Base-by-base conservation (phyloP, 2,329 filamentous ascomycete genomes). In the Tolypocladium endophyticum region DNA sequence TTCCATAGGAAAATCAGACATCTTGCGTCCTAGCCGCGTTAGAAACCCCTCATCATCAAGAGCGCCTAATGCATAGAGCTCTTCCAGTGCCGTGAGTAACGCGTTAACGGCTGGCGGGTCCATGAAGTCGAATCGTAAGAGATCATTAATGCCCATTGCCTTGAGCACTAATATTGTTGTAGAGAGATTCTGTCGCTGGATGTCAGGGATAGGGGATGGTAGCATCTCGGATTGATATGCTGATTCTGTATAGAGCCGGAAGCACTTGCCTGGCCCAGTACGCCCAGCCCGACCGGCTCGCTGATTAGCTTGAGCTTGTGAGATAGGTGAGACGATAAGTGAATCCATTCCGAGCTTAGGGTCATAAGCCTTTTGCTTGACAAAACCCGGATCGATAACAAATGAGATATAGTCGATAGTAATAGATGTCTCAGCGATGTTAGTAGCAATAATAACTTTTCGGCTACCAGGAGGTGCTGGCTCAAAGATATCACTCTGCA, bases 1-100 rank as follows among this genome's bases (percentile, higher is more conserved):
- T 60, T 97, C 92, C 91, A 97, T 97, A 0, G 94, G 94, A 72
- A 97, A 97, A 70, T 97, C 93, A 16, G 94, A 92, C 93, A 99
- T 97, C 72, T 97, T 96, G 54, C 94, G 86, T 9, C 94, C 94
- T 1, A 96, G 81, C 9, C 94, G 86, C 0, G 94, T 99, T 2
- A 99, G 78, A 0, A 99, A 81, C 18, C 94, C 94, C 80, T 99
- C 94, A 67, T 99, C 93, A 64, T 99, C 94, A 0, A 99, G 80
- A 0, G 93, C 93, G 4, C 88, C 91, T 12, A 99, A 79, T 0
- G 92, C 91, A 70, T 99, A 99, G 0, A 99, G 80, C 71, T 97
- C 94, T 74, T 99, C 95, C 3, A 99, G 79, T 0, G 94, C 94
- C 56, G 92, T 96, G 64, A 99, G 82, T 91, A 97, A 97, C 16